Percentiles rank a stretch among this genome's conserved stretches.
Conservation (phyloP, 768 basidiomycete species). For the Mycena alexandri region DNA sequence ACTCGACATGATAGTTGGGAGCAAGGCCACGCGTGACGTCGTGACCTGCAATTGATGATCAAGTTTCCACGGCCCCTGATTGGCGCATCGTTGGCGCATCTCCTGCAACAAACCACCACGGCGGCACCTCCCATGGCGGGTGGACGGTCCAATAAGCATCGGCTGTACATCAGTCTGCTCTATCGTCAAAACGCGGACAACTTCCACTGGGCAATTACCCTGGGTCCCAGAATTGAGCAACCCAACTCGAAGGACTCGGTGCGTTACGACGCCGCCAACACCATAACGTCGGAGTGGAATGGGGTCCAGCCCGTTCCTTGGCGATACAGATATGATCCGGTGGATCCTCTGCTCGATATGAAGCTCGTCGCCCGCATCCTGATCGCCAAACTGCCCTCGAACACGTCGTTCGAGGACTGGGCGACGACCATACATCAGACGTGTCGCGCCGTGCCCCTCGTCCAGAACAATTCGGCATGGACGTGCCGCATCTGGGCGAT, state of each 20-base stretch:
- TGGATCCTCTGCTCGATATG: slow-evolving; percentile 15
- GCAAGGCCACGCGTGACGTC: too few relatives aligned
- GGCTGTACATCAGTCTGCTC: slow-evolving; percentile 17
- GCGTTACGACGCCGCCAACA: slow-evolving; percentile 30
- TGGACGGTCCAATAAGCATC: not conserved
- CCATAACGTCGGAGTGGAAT: slow-evolving; percentile 19
- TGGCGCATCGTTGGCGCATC: too few relatives aligned
- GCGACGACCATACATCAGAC: slow-evolving; percentile 15
- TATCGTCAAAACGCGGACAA: slow-evolving; percentile 14
- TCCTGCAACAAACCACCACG: too few relatives aligned
- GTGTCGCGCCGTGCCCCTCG: slow-evolving; percentile 23
- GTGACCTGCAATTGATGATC: too few relatives aligned
- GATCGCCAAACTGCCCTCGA: slow-evolving; percentile 20
- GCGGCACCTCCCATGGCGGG: not conserved
- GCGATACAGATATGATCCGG: slow-evolving; percentile 25
- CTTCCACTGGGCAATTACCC: slow-evolving; percentile 23
- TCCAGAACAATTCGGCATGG: slow-evolving; percentile 18
- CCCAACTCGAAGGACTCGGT: slow-evolving; percentile 12
- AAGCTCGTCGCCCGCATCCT: slow-evolving; percentile 27
- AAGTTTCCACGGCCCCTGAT: too few relatives aligned
- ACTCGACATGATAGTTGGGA: too few relatives aligned
- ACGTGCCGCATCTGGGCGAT: slow-evolving; percentile 21
- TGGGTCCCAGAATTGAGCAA: slow-evolving; percentile 1
- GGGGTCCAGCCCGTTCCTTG: slow-evolving; percentile 13
- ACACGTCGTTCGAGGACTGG: slow-evolving; percentile 21